Conservation (phyloP, 148 eudicot species). For the Pharnaceum exiguum region DNA sequence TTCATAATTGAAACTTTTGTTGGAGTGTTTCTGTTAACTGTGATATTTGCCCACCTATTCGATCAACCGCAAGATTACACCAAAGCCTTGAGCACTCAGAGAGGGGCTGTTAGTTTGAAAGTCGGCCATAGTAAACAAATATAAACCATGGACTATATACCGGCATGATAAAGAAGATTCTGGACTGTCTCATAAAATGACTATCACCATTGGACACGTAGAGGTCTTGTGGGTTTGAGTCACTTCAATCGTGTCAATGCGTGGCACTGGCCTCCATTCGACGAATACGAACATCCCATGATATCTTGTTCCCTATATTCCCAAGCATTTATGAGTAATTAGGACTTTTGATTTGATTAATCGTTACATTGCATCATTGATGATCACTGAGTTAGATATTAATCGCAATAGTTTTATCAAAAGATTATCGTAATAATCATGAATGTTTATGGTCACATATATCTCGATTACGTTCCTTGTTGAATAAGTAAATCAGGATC, state of each 20-base stretch:
- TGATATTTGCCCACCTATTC: background rate
- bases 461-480: too few relatives aligned
- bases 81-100: too few relatives aligned
- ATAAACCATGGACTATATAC: background rate
- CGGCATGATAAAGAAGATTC: background rate
- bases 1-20: background rate
- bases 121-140: slow-evolving; percentile 1
- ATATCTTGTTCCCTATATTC: too few relatives aligned
- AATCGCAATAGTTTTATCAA: too few relatives aligned
- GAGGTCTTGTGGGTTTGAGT: background rate
- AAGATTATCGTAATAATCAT: too few relatives aligned
- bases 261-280: background rate
- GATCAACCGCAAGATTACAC: background rate
- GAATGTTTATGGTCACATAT: too few relatives aligned
- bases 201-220: slow-evolving; percentile 7
- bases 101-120: slow-evolving; percentile 4
- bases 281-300: too few relatives aligned
- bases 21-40: slow-evolving; percentile 15
- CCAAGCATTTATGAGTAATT: too few relatives aligned
- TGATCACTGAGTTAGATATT: too few relatives aligned
- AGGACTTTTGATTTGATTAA: too few relatives aligned
- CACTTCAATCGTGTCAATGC: slow-evolving; percentile 6
- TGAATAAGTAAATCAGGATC: too few relatives aligned
- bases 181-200: background rate
- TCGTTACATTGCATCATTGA: too few relatives aligned